Conservation (phyloP, 1,139 yeast species). For the Torulaspora pretoriensis region DNA sequence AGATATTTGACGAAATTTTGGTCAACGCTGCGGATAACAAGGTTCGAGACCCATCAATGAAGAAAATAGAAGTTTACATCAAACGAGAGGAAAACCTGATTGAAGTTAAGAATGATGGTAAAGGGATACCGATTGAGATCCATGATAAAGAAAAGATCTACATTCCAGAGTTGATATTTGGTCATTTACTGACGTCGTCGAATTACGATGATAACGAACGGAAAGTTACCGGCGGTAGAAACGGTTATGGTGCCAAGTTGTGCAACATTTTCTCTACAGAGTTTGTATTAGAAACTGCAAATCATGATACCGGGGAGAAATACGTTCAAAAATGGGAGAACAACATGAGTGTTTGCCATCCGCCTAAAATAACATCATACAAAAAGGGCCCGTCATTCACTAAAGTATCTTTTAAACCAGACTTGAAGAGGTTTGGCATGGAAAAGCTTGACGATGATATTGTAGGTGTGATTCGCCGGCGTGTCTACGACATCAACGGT, state of each 20-base stretch:
- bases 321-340: constrained; percentile 83
- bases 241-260: constrained; percentile 96
- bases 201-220: constrained; percentile 93
- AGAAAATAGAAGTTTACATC: constrained; percentile 71
- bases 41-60: constrained; percentile 91
- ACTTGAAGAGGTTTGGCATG: constrained; percentile 81
- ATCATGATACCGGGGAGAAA: constrained; percentile 53
- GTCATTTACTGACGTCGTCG: constrained; percentile 89
- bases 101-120: constrained; percentile 86
- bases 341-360: constrained; percentile 76
- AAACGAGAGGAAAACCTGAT: constrained; percentile 71
- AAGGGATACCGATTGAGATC: constrained; percentile 92
- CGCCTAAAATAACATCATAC: constrained; percentile 65
- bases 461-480: constrained; percentile 78
- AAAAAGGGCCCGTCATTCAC: constrained; percentile 65
- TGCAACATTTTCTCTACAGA: constrained; percentile 90
- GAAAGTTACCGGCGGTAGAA: constrained; percentile 98
- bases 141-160: constrained; percentile 89
- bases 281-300: constrained; percentile 87
- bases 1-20: constrained; percentile 93
- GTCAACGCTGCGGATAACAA: constrained; percentile 99
- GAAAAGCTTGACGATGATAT: constrained; percentile 73
- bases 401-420: constrained; percentile 85
- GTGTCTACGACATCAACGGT: constrained; percentile 95
- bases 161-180: constrained; percentile 95